Conservation (phyloP, 352 stramenopile species). For the Globisporangium canariense region DNA sequence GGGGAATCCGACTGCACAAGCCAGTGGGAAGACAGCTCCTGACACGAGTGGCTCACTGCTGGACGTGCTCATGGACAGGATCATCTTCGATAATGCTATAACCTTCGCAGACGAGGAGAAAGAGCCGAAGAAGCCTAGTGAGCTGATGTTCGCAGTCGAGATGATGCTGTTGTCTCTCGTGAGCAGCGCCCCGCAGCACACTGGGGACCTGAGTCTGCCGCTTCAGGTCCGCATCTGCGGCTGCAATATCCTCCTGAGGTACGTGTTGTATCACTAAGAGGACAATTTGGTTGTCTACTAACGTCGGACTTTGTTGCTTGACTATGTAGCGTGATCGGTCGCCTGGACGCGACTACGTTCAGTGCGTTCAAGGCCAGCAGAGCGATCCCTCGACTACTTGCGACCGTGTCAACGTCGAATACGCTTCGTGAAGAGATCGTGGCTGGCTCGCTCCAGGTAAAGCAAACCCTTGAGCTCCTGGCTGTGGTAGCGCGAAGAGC, state of each 20-base stretch:
- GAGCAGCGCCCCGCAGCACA: conserved; percentile 17
- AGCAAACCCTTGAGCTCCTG: neutral
- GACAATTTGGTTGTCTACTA: neutral
- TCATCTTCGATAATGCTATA: conserved; percentile 9
- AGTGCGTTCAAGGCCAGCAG: conserved; percentile 7
- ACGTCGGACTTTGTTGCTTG: neutral
- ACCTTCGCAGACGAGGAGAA: neutral
- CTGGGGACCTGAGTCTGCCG: conserved; percentile 20
- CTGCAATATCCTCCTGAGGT: conserved; percentile 70
- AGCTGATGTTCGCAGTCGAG: conserved; percentile 13
- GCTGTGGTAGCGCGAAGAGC: too few species aligned
- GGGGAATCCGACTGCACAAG: neutral
- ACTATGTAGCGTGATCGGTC: conserved; percentile 9
- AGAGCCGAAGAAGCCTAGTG: conserved; percentile 1
- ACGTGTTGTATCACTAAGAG: neutral
- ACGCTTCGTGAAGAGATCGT: conserved; percentile 7
- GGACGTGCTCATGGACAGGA: conserved; percentile 37
- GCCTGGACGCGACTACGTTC: conserved; percentile 10
- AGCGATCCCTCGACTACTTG: conserved; percentile 6
- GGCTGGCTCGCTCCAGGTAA: conserved; percentile 16
- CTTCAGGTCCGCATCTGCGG: conserved; percentile 57
- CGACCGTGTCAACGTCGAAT: neutral
- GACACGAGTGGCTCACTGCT: conserved; percentile 18
- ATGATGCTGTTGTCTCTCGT: conserved; percentile 15
- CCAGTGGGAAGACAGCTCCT: neutral